Base-by-base conservation (phyloP, 257 asterid genomes). In the Ocimum tenuiflorum region DNA sequence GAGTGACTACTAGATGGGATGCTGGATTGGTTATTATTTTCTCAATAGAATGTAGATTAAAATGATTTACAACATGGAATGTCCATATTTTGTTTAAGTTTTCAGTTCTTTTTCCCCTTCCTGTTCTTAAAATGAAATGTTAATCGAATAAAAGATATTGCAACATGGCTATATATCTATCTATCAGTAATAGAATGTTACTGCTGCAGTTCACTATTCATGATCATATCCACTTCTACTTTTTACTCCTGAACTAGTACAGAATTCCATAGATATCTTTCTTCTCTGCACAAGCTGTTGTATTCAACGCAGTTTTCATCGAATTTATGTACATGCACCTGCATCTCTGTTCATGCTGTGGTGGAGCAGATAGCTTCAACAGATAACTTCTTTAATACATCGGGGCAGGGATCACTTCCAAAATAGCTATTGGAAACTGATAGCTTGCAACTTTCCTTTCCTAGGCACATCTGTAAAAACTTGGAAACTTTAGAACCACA, bases 371-470 rank as follows among this genome's bases (percentile, higher is more conserved):
- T 24, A 17, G 89, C 89, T 72, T 83, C 86, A 6, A 83, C 78
- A 3, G 68, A 77, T 19, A 83, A 74, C 70, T 57, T 77, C 81
- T 85, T 85, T 70, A 83, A 63, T 41, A 75, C 82, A n/a, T 22
- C 67, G 3, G 89, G 92, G 60, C 87, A 85, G 3, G 89, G 92
- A 58, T 85, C 89, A 3, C 63, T 51, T 11, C 85, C 82, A n/a
- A 82, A 85, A 75, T 38, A 79, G 60, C 69, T 69, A 39, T 80
- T 82, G 0, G 85, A 74, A 22, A 78, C 80, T 14, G 75, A 48
- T 31, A 82, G 55, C 76, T 60, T 79, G 75, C 92, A 85, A 67
- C 73, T 85, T 64, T 71, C 77, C 72, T 69, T 73, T 51, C 84
- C 89, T 15, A 79, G 17, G 63, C 89, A 83, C 73, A 50, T 68